Base-by-base conservation (phyloP, 1,139 yeast species). In the Suhomyces wounanorum region DNA sequence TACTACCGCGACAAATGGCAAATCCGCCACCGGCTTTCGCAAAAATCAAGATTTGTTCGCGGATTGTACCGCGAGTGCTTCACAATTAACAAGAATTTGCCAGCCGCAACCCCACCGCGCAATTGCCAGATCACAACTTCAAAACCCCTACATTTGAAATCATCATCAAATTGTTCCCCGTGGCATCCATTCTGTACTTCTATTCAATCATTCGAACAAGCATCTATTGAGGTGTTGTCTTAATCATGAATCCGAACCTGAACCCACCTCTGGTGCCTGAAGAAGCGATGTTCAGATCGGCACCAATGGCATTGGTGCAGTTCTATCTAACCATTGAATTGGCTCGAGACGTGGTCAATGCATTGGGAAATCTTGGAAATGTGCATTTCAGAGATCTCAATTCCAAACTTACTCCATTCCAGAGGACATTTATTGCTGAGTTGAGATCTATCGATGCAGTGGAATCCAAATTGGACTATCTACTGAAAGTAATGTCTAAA, bases 251-350 rank as follows among this genome's bases (percentile, higher is more conserved):
- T 13, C 21, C 18, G 16, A 18, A 23, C 18, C 40, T 43, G 43
- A 33, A 14, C 37, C 18, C 17, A 3, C 18, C 37, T 14, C 11
- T 17, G 37, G 37, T 16, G 10, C 64, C 66, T 37, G 45, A 39
- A 13, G 62, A 59, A 40, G 59, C 61, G 18, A 55, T 59, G 31
- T 59, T 57, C 52, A 33, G 96, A 71, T 89, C 97, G 49, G 97
- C 98, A 71, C 96, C 95, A 52, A 92, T 94, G 98, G 80, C 91
- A 42, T 78, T 92, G 57, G 91, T 92, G 40, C 98, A 94, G 72
- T 81, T 94, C 65, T 94, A 89, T 68, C 84, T 94, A 48, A 90
- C 98, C n/a, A 83, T 86, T 33, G 99, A 94, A 67, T 83, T 90
- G 53, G 89, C 96, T 8, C 78, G 98, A 55, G 96, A 91, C 55